Conservation (phyloP, 1,139 yeast species). For the Diutina siamensis region DNA sequence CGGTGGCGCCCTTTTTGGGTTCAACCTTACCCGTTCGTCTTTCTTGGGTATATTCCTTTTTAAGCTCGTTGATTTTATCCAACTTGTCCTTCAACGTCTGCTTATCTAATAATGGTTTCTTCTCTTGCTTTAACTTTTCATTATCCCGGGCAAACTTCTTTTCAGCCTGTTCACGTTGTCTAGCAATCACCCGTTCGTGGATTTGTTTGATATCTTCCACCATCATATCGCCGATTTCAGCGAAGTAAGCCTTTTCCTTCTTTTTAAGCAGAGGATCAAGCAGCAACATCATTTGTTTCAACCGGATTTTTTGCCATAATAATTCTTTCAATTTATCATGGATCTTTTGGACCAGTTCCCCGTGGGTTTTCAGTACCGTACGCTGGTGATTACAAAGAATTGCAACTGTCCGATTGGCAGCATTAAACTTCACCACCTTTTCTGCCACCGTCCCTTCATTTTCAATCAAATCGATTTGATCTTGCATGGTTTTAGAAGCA, state of each 20-base stretch:
- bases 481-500: constrained; percentile 96
- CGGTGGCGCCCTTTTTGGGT: constrained; percentile 39
- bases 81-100: constrained; percentile 49
- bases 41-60: constrained; percentile 47
- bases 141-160: constrained; percentile 67
- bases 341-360: constrained; percentile 66
- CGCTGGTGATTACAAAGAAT: constrained; percentile 96
- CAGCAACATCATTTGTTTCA: constrained; percentile 58
- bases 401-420: constrained; percentile 93
- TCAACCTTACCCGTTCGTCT: constrained; percentile 50
- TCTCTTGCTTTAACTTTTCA: constrained; percentile 54
- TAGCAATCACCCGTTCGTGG: constrained; percentile 41
- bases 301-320: constrained; percentile 71
- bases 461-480: constrained; percentile 71
- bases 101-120: constrained; percentile 40
- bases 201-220: constrained; percentile 53
- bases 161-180: constrained; percentile 51
- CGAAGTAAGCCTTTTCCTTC: constrained; percentile 49
- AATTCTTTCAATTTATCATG: constrained; percentile 67
- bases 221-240: constrained; percentile 57
- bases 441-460: constrained; percentile 83
- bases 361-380: constrained; percentile 78
- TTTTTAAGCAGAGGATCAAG: constrained; percentile 45
- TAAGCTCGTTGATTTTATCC: constrained; percentile 44
- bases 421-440: constrained; percentile 78